phyloP scores from a whole-genome alignment of 2,329 filamentous ascomycete species.

The Cladosporium sp. region DNA sequence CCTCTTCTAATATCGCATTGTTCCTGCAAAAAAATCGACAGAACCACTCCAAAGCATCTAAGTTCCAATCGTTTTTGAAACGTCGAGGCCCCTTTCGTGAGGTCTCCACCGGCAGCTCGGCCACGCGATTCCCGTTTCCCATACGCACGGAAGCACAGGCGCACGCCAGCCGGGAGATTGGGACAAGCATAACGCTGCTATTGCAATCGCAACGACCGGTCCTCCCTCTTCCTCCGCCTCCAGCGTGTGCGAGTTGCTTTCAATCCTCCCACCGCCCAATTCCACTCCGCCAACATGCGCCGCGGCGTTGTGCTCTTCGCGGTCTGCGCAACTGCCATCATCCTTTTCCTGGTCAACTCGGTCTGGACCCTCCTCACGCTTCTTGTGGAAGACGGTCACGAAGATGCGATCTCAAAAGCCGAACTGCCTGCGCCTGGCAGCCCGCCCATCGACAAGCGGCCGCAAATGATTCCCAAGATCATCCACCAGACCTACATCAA shows the following conservation, averaged over 20 bases:
- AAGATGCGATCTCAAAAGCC: slow-evolving; percentile 61
- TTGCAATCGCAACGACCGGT: not conserved
- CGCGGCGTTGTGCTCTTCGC: slow-evolving; percentile 60
- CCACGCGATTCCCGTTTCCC: slow-evolving; percentile 5
- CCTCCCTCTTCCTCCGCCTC: not conserved
- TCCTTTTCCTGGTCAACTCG: slow-evolving; percentile 61
- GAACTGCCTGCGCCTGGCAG: slow-evolving; percentile 65
- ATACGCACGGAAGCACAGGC: not conserved
- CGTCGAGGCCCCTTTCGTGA: slow-evolving; percentile 4
- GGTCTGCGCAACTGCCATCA: slow-evolving; percentile 59
- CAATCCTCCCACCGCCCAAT: not conserved
- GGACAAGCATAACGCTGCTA: slow-evolving; percentile 7
- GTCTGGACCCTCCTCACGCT: slow-evolving; percentile 69
- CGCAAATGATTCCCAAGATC: slow-evolving; percentile 68
- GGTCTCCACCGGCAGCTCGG: slow-evolving; percentile 7
- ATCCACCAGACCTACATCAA: slow-evolving; percentile 76
- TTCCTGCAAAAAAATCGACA: too few relatives aligned
- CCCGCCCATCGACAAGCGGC: slow-evolving; percentile 48
- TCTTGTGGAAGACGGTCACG: slow-evolving; percentile 62
- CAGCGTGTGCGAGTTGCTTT: not conserved
- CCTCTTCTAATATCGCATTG: too few relatives aligned
- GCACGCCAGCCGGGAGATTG: slow-evolving; percentile 6
- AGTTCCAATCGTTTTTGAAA: slow-evolving; percentile 3
- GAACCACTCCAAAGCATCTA: not conserved
- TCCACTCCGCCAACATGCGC: slow-evolving; percentile 46